Percentiles rank a stretch among this genome's conserved stretches.
These are phyloP conservation scores for Pseudonitzschia multistriata DNA, from an alignment of 108 stramenopile genomes.

Conservation along the genomic window DNA sequence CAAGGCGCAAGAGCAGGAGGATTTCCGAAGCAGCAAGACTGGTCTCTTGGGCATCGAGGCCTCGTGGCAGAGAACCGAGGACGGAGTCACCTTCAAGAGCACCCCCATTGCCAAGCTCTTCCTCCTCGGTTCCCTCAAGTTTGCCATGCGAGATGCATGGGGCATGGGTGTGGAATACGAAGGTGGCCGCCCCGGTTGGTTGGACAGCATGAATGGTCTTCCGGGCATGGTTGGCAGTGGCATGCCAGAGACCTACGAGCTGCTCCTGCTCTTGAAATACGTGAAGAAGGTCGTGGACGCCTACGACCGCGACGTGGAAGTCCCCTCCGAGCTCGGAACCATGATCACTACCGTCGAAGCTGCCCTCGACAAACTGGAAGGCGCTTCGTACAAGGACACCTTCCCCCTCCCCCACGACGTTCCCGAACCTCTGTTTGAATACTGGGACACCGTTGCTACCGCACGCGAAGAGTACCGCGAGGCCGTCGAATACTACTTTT, in stretches of 20 bases:
- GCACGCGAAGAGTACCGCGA: conserved; percentile 87
- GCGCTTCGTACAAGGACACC: conserved; percentile 65
- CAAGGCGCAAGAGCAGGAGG: conserved; percentile 75
- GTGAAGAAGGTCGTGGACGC: conserved; percentile 68
- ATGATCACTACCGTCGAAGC: conserved; percentile 71
- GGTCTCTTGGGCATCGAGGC: conserved; percentile 83
- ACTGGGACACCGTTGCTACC: conserved; percentile 87
- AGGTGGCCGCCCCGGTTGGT: conserved; percentile 95
- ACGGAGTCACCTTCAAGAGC: conserved; percentile 73
- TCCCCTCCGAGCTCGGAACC: conserved; percentile 72
- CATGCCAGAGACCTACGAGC: conserved; percentile 92
- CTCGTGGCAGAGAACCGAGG: conserved; percentile 79
- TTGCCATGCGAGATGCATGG: conserved; percentile 91
- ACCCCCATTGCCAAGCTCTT: conserved; percentile 67
- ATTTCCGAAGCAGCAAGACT: conserved; percentile 73
- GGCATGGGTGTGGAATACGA: conserved; percentile 97
- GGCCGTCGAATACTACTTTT: conserved; percentile 81
- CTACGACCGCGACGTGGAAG: conserved; percentile 63
- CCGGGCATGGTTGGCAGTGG: conserved; percentile 89
- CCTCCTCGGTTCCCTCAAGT: conserved; percentile 86
- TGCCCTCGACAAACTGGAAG: conserved; percentile 71
- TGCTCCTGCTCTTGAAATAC: conserved; percentile 79
- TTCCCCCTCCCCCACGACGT: conserved; percentile 65
- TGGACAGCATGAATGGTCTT: conserved; percentile 97
- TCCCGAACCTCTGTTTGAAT: conserved; percentile 79